Percentiles rank a stretch among this genome's conserved stretches.
These are phyloP conservation scores for Teunomyces stri DNA, from an alignment of 805 yeast species.

Conservation along the genomic window DNA sequence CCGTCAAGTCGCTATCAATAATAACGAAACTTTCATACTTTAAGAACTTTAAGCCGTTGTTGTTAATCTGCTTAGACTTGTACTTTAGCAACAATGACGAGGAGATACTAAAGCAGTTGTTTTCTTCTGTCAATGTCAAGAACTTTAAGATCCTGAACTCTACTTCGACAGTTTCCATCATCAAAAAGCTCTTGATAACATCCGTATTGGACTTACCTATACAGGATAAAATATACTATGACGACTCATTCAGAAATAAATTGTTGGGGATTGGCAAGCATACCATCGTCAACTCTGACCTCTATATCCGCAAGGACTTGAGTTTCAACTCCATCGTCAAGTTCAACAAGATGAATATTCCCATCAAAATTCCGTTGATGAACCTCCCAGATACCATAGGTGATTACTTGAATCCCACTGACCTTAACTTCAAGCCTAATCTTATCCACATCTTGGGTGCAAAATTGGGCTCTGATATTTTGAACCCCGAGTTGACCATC, in stretches of 20 bases:
- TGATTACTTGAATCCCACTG: constrained; percentile 45
- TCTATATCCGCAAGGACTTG: constrained; percentile 43
- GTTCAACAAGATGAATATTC: constrained; percentile 43
- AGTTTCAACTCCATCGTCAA: constrained; percentile 38
- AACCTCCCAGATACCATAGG: constrained; percentile 42
- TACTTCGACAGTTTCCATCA: constrained; percentile 20
- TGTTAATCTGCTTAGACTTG: constrained; percentile 51
- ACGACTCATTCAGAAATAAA: constrained; percentile 36
- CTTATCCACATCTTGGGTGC: constrained; percentile 34
- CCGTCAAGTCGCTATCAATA: constrained; percentile 57
- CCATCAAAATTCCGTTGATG: constrained; percentile 43
- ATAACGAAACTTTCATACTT: constrained; percentile 54
- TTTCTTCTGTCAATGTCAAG: constrained; percentile 31
- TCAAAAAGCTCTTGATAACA: constrained; percentile 39
- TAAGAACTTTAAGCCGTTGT: constrained; percentile 56
- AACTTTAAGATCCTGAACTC: constrained; percentile 20
- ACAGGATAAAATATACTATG: constrained; percentile 39
- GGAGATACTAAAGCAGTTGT: constrained; percentile 25
- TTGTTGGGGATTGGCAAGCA: constrained; percentile 29
- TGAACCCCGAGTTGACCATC: constrained; percentile 47
- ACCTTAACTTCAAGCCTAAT: constrained; percentile 39
- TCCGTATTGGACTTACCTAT: constrained; percentile 43
- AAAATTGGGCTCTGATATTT: constrained; percentile 30
- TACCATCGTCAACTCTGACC: constrained; percentile 25
- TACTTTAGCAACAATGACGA: constrained; percentile 32